Evolutionary conservation across 768 basidiomycete species (phyloP).

Genomic region (Psilocybe cubensis): DNA sequence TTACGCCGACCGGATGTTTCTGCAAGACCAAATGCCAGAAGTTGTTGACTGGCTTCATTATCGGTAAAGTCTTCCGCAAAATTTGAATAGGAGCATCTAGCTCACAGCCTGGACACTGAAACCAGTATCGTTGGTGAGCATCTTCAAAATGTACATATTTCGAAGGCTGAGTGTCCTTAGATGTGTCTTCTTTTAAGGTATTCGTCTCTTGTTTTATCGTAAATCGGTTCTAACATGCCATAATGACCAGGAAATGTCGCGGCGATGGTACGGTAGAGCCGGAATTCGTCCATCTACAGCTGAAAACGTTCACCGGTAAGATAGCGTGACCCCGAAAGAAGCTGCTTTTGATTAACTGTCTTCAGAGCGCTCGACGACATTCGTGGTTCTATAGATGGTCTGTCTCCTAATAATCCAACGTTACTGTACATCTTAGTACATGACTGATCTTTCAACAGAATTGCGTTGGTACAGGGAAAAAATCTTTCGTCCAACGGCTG

Average conservation of each 20-base stretch:
- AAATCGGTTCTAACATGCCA: not conserved
- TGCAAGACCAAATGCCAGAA: constrained; percentile 80
- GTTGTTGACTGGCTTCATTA: constrained; percentile 83
- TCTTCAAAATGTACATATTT: not conserved
- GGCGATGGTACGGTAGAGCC: constrained; percentile 67
- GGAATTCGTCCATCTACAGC: constrained; percentile 33
- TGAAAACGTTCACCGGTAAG: constrained; percentile 64
- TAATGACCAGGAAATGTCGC: constrained; percentile 61
- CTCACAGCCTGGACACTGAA: constrained; percentile 22
- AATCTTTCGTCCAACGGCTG: constrained; percentile 50
- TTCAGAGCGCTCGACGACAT: constrained; percentile 85
- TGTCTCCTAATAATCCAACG: not conserved
- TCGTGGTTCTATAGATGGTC: constrained; percentile 72
- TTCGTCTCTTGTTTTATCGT: not conserved
- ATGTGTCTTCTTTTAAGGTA: constrained; percentile 86
- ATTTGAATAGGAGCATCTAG: not conserved
- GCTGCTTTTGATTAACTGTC: not conserved
- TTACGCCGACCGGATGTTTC: constrained; percentile 77
- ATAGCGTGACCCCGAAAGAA: not conserved
- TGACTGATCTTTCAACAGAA: constrained; percentile 46
- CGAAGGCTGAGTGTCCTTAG: constrained; percentile 36
- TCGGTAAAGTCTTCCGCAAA: constrained; percentile 47
- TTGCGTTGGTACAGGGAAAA: constrained; percentile 79
- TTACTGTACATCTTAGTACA: not conserved
- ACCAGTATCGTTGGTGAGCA: constrained; percentile 71